Conservation (phyloP, 805 yeast genomes). For the Tetrapisispora iriomotensis region DNA sequence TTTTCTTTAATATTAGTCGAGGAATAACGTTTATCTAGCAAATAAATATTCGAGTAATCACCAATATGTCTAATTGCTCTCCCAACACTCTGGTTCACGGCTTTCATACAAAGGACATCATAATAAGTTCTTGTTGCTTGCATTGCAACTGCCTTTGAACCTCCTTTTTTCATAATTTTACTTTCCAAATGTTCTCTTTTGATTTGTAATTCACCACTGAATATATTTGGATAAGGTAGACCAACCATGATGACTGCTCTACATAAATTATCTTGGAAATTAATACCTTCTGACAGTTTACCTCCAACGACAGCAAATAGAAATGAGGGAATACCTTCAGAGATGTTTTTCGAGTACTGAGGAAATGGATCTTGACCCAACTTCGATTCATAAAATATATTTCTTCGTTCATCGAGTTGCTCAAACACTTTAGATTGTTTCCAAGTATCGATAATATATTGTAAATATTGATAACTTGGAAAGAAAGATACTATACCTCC, state of each 20-base stretch:
- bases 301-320: conserved; percentile 88
- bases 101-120: conserved; percentile 72
- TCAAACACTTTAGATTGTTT: conserved; percentile 28
- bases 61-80: conserved; percentile 76
- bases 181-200: conserved; percentile 55
- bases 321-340: conserved; percentile 44
- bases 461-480: conserved; percentile 72
- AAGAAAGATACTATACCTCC: conserved; percentile 73
- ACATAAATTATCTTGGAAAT: conserved; percentile 80
- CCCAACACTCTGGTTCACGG: conserved; percentile 88
- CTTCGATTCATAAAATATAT: conserved; percentile 47
- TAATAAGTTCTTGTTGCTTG: conserved; percentile 47
- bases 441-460: conserved; percentile 47
- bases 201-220: conserved; percentile 72
- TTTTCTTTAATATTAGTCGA: conserved; percentile 40
- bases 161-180: conserved; percentile 39
- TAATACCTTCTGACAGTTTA: conserved; percentile 85
- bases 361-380: conserved; percentile 38
- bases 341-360: conserved; percentile 40
- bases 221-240: conserved; percentile 77
- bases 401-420: conserved; percentile 34
- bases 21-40: conserved; percentile 58
- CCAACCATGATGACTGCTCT: conserved; percentile 83
- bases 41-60: conserved; percentile 69
- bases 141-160: conserved; percentile 36